Conservation (phyloP, 108 stramenopile species). For the Seminavis robusta region DNA sequence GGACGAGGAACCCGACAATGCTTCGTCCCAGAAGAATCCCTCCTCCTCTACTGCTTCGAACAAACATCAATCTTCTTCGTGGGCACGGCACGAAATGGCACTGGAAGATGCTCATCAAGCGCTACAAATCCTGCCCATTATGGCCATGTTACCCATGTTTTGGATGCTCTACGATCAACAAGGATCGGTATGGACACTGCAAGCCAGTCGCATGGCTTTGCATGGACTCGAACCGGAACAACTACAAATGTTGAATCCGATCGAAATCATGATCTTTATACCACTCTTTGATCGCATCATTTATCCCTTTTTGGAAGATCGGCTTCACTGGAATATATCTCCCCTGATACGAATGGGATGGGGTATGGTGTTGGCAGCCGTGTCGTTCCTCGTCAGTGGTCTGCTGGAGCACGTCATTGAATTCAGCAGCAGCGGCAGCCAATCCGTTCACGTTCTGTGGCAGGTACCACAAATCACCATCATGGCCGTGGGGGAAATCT, state of each 20-base stretch:
- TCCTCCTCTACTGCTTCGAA: too few relatives aligned
- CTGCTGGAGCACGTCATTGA: constrained; percentile 34
- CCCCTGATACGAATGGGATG: constrained; percentile 39
- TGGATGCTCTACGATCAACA: constrained; percentile 76
- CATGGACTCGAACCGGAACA: constrained; percentile 53
- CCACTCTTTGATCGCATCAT: constrained; percentile 49
- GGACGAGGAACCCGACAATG: too few relatives aligned
- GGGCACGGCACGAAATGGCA: too few relatives aligned
- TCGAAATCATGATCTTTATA: constrained; percentile 50
- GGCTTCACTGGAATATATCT: constrained; percentile 15
- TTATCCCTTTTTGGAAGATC: constrained; percentile 39
- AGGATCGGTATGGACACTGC: constrained; percentile 55
- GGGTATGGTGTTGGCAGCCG: constrained; percentile 55
- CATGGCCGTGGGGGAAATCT: constrained; percentile 52
- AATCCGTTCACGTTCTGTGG: constrained; percentile 36
- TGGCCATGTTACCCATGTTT: constrained; percentile 48
- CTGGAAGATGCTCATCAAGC: constrained; percentile 32
- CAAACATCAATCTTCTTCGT: too few relatives aligned
- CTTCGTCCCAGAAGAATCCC: too few relatives aligned
- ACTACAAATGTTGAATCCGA: constrained; percentile 42
- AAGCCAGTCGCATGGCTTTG: constrained; percentile 38
- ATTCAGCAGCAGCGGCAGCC: background rate
- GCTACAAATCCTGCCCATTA: constrained; percentile 32
- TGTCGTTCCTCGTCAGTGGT: constrained; percentile 38
- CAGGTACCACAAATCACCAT: constrained; percentile 62